Evolutionary conservation across 108 stramenopile genomes (phyloP).

Genomic region (Chaetoceros tenuissimus): DNA sequence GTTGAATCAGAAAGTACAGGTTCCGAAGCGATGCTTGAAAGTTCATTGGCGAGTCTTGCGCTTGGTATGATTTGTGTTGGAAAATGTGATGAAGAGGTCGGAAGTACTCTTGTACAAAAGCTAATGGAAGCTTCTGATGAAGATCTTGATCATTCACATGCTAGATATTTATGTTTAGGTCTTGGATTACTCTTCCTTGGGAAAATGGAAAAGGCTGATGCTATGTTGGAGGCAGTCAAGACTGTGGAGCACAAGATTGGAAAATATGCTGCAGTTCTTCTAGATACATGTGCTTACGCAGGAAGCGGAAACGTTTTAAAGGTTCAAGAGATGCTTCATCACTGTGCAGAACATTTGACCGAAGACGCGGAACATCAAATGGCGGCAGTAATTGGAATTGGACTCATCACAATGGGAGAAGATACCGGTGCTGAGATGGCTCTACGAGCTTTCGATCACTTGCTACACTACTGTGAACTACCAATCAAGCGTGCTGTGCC

Average conservation of each 20-base stretch:
- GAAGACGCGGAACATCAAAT: slow-evolving; percentile 93
- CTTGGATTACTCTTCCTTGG: slow-evolving; percentile 95
- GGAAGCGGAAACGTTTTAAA: slow-evolving; percentile 97
- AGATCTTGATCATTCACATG: slow-evolving; percentile 91
- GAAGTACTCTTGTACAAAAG: slow-evolving; percentile 89
- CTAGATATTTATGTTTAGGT: slow-evolving; percentile 88
- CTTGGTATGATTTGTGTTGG: slow-evolving; percentile 97
- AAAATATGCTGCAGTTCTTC: slow-evolving; percentile 83
- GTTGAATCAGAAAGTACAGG: slow-evolving; percentile 74
- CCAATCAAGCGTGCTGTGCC: slow-evolving; percentile 97
- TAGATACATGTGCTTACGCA: slow-evolving; percentile 95
- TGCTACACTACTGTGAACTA: slow-evolving; percentile 98
- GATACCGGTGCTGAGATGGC: slow-evolving; percentile 98
- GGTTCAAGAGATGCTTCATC: slow-evolving; percentile 97
- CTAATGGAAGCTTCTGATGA: slow-evolving; percentile 98
- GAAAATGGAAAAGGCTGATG: slow-evolving; percentile 93
- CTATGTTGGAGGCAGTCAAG: slow-evolving; percentile 91
- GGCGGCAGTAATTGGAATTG: slow-evolving; percentile 93
- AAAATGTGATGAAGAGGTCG: slow-evolving; percentile 88
- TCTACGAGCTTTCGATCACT: slow-evolving; percentile 93
- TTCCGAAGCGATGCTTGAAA: slow-evolving; percentile 67
- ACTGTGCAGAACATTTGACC: slow-evolving; percentile 94
- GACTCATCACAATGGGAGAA: slow-evolving; percentile 96
- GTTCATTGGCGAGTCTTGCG: slow-evolving; percentile 82
- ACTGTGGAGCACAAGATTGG: slow-evolving; percentile 95